Conservation (phyloP, 768 basidiomycete species). For the Tephrocybe rancida region DNA sequence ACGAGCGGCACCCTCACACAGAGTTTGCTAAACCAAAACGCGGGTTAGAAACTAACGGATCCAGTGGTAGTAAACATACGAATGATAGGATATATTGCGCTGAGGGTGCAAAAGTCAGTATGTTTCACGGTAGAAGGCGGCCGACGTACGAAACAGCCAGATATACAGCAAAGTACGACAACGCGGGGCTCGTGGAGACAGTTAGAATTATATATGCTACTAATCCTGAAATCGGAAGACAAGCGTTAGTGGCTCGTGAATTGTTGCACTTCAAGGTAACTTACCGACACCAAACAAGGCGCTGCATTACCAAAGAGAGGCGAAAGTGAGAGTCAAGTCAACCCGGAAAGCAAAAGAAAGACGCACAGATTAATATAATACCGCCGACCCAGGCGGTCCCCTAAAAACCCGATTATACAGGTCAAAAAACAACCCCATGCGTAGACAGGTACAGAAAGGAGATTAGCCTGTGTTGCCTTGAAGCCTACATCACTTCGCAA, state of each 20-base stretch:
- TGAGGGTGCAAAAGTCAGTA: conserved; percentile 16
- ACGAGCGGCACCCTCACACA: conserved; percentile 37
- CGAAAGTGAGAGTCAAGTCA: neutral
- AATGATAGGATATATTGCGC: conserved; percentile 54
- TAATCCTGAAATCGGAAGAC: conserved; percentile 32
- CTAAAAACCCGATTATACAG: conserved; percentile 57
- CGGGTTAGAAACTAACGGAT: neutral
- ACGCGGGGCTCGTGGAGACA: conserved; percentile 53
- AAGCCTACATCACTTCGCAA: conserved; percentile 41
- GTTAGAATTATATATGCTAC: conserved; percentile 71
- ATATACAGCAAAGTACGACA: conserved; percentile 76
- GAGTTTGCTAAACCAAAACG: conserved; percentile 40
- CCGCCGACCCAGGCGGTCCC: conserved; percentile 60
- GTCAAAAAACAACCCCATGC: conserved; percentile 74
- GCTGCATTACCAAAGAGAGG: conserved; percentile 10
- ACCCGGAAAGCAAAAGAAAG: neutral
- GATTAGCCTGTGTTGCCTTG: conserved; percentile 65
- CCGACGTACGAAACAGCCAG: conserved; percentile 66
- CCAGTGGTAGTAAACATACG: conserved; percentile 33
- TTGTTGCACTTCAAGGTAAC: neutral
- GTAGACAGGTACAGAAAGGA: conserved; percentile 80
- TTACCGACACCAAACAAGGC: conserved; percentile 29
- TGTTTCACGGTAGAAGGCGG: neutral
- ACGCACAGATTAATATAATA: conserved; percentile 64
- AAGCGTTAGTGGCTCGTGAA: neutral